Percentiles rank a stretch among this genome's conserved stretches.
Conservation (phyloP, 768 basidiomycete species). For the Phlebiopsis flavidoalba region DNA sequence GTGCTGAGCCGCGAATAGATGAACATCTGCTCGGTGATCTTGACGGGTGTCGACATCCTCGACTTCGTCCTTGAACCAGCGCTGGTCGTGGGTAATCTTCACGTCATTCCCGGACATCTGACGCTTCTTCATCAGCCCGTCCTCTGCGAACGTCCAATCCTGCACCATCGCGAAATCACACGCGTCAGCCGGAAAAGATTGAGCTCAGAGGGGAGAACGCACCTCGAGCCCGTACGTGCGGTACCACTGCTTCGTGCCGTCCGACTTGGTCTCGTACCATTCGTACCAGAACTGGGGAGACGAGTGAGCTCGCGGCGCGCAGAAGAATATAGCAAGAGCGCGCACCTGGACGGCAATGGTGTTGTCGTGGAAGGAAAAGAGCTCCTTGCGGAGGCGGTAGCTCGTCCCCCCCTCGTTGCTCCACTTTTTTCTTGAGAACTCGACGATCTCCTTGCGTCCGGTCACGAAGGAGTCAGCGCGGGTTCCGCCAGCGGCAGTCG, state of each 20-base stretch:
- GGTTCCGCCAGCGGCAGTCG: constrained; percentile 53
- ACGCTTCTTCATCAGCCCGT: constrained; percentile 50
- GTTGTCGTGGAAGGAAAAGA: constrained; percentile 49
- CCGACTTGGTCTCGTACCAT: constrained; percentile 42
- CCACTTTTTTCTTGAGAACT: constrained; percentile 50
- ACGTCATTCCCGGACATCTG: constrained; percentile 48
- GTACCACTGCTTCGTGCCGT: constrained; percentile 35
- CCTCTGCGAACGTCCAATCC: constrained; percentile 51
- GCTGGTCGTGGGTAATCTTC: constrained; percentile 36
- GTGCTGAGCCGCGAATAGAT: neutral
- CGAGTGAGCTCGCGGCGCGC: neutral
- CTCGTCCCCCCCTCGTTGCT: constrained; percentile 34
- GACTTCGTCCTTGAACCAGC: constrained; percentile 48
- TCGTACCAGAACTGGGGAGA: constrained; percentile 31
- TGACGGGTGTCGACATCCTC: constrained; percentile 33
- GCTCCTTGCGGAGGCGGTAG: constrained; percentile 47
- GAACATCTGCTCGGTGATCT: constrained; percentile 24
- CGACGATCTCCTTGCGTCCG: constrained; percentile 39
- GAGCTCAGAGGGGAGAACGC: neutral
- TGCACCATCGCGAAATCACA: constrained; percentile 14
- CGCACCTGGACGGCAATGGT: constrained; percentile 49
- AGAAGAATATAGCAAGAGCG: neutral
- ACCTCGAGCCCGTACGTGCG: constrained; percentile 44
- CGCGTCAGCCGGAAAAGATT: neutral
- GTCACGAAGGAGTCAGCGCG: constrained; percentile 42